These are phyloP conservation scores for Lactarius hengduanensis DNA, from an alignment of 768 basidiomycete genomes.

Conservation along the genomic window DNA sequence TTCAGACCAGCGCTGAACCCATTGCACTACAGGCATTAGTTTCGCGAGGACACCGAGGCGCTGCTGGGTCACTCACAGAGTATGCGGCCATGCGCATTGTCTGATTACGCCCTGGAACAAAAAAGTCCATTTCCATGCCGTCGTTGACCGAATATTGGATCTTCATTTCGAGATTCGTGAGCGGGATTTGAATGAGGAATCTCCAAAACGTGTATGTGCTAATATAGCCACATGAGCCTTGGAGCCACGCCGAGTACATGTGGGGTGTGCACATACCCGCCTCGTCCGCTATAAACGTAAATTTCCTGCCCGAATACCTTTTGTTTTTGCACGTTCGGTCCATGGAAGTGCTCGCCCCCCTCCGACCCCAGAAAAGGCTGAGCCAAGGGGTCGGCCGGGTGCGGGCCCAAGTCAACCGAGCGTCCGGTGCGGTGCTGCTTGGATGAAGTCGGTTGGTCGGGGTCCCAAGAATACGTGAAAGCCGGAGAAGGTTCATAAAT, in stretches of 20 bases:
- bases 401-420: slow-evolving; percentile 62
- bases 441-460: slow-evolving; percentile 39
- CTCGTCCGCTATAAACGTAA: slow-evolving; percentile 60
- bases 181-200: slow-evolving; percentile 80
- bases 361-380: slow-evolving; percentile 31
- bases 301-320: slow-evolving; percentile 63
- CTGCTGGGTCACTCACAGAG: slow-evolving; percentile 51
- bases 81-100: slow-evolving; percentile 92
- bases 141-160: slow-evolving; percentile 82
- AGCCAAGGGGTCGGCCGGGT: slow-evolving; percentile 72
- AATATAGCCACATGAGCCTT: neutral
- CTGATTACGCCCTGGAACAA: slow-evolving; percentile 73
- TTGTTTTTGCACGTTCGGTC: slow-evolving; percentile 40
- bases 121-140: slow-evolving; percentile 75
- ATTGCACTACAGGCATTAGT: slow-evolving; percentile 57
- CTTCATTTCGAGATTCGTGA: slow-evolving; percentile 67
- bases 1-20: slow-evolving; percentile 90
- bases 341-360: neutral
- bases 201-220: slow-evolving; percentile 95
- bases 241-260: neutral
- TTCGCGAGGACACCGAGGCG: slow-evolving; percentile 7
- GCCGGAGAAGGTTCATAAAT: slow-evolving; percentile 72
- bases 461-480: slow-evolving; percentile 74
- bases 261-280: slow-evolving; percentile 40
- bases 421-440: slow-evolving; percentile 25